Base-by-base conservation (phyloP, 1,139 yeast genomes). In the Barnettozyma hawaiiensis region DNA sequence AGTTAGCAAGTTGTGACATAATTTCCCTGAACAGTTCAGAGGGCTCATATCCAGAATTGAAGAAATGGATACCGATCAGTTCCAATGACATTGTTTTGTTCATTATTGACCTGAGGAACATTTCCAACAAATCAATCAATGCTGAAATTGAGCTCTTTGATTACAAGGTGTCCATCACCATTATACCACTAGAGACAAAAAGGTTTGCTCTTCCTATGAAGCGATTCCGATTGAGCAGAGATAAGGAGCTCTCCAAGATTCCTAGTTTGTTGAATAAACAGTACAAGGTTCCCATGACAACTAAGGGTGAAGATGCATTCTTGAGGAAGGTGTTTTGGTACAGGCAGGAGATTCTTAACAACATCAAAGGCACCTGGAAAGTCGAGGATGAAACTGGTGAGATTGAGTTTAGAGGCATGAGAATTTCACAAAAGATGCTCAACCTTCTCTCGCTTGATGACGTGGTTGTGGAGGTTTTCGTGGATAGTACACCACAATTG, bases 251-350 rank as follows among this genome's bases (percentile, higher is more conserved):
- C 15, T 62, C 63, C 32, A 73, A 77, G 0, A 81, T 90, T 24
- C 97, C 97, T n/a, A 80, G 86, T 23, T 65, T 89, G 35, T 55
- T 59, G n/a, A 62, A 84, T 37, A 78, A 80, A 47, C 96, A 89
- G 62, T 85, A 80, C 56, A 70, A 87, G 16, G 83, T 82, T 53
- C 73, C 78, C 40, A 73, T 71, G 41, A 58, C 79, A 23, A 66
- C 78, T 0, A 73, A 63, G 53, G 81, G 73, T 44, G 85, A 75
- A 45, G 69, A 64, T 50, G 59, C 51, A 35, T 71, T 66, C 41
- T 72, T 78, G 63, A 71, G 78, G 46, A 80, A 79, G 49, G 65
- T 76, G 7, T 92, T 89, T 60, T 92, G 98, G 98, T 73, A 84
- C 45, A 66, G 95, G 44, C 79, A 83, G 44, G 70, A 72, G 43